Base-by-base conservation (phyloP, 345 rosid species). In the Pugionium dolabratum region DNA sequence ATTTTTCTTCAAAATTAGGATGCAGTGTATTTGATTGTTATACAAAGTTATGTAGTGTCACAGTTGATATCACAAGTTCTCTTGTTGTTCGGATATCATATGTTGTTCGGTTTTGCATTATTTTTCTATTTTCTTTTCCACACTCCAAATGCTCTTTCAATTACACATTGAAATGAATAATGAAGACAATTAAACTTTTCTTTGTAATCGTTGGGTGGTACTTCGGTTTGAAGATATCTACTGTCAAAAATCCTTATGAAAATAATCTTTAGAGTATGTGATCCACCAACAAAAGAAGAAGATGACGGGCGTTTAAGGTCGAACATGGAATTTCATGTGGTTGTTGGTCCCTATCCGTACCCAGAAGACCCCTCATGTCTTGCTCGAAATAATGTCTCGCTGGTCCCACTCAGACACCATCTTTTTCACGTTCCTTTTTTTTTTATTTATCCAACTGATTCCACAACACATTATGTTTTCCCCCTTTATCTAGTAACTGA, bases 391-490 rank as follows among this genome's bases (percentile, higher is more conserved):
- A 42, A 29, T 45, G 61, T 45, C 2, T 41, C 34, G 2, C 29
- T 36, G 69, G 75, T 47, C 75, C 69, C 64, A 40, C 31, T n/a
- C 34, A 27, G 35, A 6, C 64, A 63, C 35, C 54, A 55, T 63
- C 51, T 71, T 62, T 48, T 63, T 63, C 70, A 71, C 32, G 75
- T 71, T 63, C 25, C 45, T 39, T 50, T 5, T 52, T 5, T 54
- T n/a, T n/a, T 5, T 54, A 40, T 34, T 9, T 34, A 40, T 41
- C 59, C 49, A 39, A 50, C 27, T 6, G 42, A 60, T 9, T 50
- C n/a, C 9, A 11, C 47, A 49, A 39, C 18, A 7, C 3, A 2
- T 40, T 40, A 7, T 40, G 4, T 7, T 39, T 39, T 39, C 6
- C 3, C 6, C 6, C 37, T 2, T 61, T 70, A 53, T 61, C 46